Evolutionary conservation across 352 stramenopile species (phyloP).

Genomic region (Globisporangium okanoganense): DNA sequence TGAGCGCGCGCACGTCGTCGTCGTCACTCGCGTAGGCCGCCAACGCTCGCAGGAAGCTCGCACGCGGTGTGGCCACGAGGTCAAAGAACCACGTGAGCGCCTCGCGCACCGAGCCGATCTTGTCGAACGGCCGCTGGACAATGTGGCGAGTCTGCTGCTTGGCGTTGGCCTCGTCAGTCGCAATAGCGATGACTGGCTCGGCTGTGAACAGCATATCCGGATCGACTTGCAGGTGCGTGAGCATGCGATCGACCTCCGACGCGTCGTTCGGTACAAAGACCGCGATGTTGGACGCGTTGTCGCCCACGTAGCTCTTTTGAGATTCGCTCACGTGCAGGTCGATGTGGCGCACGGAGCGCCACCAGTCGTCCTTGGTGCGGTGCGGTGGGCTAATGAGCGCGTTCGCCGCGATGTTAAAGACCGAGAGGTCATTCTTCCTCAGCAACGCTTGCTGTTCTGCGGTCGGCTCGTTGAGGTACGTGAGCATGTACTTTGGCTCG

Average conservation of each 20-base stretch:
- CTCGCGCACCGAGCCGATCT: slow-evolving; percentile 56
- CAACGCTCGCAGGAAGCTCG: slow-evolving; percentile 56
- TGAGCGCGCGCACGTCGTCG: slow-evolving; percentile 42
- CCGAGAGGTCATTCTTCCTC: slow-evolving; percentile 27
- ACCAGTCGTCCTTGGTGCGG: slow-evolving; percentile 46
- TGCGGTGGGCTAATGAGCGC: slow-evolving; percentile 56
- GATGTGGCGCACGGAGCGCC: slow-evolving; percentile 68
- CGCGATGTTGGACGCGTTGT: slow-evolving; percentile 72
- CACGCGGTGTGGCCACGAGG: slow-evolving; percentile 50
- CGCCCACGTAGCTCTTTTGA: slow-evolving; percentile 43
- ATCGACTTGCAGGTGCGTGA: slow-evolving; percentile 50
- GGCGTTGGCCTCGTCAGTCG: neutral
- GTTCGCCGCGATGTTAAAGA: slow-evolving; percentile 55
- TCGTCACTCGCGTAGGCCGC: slow-evolving; percentile 56
- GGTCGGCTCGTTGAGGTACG: slow-evolving; percentile 33
- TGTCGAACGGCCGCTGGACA: slow-evolving; percentile 40
- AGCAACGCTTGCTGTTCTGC: slow-evolving; percentile 28
- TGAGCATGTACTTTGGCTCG: slow-evolving; percentile 41
- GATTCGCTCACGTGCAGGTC: slow-evolving; percentile 44
- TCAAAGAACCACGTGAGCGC: slow-evolving; percentile 79
- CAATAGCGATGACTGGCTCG: slow-evolving; percentile 14
- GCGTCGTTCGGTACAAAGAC: slow-evolving; percentile 72
- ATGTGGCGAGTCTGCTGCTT: slow-evolving; percentile 14
- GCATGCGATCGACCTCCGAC: slow-evolving; percentile 42
- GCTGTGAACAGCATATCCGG: slow-evolving; percentile 43